Conservation (phyloP, 345 rosid species). For the Geranium brycei region DNA sequence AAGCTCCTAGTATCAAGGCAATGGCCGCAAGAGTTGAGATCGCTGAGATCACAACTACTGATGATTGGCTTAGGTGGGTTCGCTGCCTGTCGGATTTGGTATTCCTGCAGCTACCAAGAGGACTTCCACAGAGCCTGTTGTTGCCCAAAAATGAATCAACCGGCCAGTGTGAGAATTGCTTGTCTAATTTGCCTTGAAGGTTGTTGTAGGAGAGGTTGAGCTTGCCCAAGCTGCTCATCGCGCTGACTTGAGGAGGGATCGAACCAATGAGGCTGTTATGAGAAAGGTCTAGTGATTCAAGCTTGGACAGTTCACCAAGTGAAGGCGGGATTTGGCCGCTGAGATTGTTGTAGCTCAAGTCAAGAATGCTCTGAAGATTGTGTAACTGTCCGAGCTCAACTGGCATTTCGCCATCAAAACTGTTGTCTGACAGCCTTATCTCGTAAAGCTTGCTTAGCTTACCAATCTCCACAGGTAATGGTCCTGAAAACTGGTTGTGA, state of each 20-base stretch:
- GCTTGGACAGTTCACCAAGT: constrained; percentile 48
- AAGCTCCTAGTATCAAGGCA: constrained; percentile 40
- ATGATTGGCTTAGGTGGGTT: constrained; percentile 31
- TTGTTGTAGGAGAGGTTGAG: constrained; percentile 67
- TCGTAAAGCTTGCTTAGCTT: constrained; percentile 60
- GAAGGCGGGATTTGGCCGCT: constrained; percentile 58
- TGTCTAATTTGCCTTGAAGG: constrained; percentile 55
- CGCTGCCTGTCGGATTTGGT: constrained; percentile 14
- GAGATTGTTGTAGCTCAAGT: constrained; percentile 68
- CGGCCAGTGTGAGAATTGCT: constrained; percentile 74
- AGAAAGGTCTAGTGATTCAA: constrained; percentile 74
- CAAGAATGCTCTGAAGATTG: constrained; percentile 66
- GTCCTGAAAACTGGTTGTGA: constrained; percentile 49
- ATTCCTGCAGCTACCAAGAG: constrained; percentile 37
- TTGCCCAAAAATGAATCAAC: constrained; percentile 59
- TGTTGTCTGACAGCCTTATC: constrained; percentile 57
- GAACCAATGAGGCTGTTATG: constrained; percentile 59
- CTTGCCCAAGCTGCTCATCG: constrained; percentile 70
- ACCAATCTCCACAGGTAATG: constrained; percentile 51
- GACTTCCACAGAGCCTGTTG: constrained; percentile 59
- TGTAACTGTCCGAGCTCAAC: constrained; percentile 60
- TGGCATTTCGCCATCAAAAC: constrained; percentile 57
- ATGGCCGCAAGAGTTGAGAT: constrained; percentile 49
- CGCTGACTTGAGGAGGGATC: constrained; percentile 49
- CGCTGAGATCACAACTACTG: constrained; percentile 50